These are phyloP conservation scores for Zoysia japonica DNA, from an alignment of 176 grass and related monocot genomes.

Conservation along the genomic window DNA sequence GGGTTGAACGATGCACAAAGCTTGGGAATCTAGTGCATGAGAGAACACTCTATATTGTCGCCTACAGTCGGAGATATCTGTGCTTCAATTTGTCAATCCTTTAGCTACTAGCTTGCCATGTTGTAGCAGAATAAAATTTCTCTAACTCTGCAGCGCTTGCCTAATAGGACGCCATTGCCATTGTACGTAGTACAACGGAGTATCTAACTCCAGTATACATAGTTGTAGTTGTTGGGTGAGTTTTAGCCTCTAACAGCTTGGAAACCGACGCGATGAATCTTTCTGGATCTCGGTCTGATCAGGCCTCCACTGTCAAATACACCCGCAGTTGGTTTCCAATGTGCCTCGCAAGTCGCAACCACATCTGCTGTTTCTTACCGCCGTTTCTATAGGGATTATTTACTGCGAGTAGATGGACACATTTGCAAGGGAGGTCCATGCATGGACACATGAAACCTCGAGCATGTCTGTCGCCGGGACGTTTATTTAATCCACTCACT, in stretches of 20 bases:
- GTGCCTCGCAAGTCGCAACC: neutral
- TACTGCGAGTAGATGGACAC: slow-evolving; percentile 14
- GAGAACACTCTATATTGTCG: slow-evolving; percentile 46
- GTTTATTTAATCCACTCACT: slow-evolving; percentile 39
- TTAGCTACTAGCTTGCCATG: slow-evolving; percentile 14
- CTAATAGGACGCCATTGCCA: slow-evolving; percentile 34
- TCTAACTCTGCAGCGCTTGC: neutral
- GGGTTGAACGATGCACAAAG: slow-evolving; percentile 8
- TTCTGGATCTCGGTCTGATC: slow-evolving; percentile 45
- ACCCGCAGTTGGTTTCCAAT: slow-evolving; percentile 36
- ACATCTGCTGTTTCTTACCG: neutral
- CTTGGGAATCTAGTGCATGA: slow-evolving; percentile 44
- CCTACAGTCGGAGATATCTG: slow-evolving; percentile 13
- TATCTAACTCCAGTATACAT: neutral
- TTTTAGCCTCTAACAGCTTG: slow-evolving; percentile 36
- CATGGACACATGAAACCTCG: slow-evolving; percentile 52
- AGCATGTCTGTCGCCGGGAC: slow-evolving; percentile 60
- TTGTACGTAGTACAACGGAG: neutral
- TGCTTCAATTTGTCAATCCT: slow-evolving; percentile 2
- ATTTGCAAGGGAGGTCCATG: slow-evolving; percentile 8
- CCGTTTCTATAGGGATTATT: slow-evolving; percentile 28
- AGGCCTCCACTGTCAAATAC: slow-evolving; percentile 40
- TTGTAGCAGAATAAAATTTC: neutral
- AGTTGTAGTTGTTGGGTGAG: neutral
- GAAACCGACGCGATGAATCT: slow-evolving; percentile 49